These are phyloP conservation scores for Artemisia tridentata DNA, from an alignment of 129 eudicot genomes.

Conservation along the genomic window DNA sequence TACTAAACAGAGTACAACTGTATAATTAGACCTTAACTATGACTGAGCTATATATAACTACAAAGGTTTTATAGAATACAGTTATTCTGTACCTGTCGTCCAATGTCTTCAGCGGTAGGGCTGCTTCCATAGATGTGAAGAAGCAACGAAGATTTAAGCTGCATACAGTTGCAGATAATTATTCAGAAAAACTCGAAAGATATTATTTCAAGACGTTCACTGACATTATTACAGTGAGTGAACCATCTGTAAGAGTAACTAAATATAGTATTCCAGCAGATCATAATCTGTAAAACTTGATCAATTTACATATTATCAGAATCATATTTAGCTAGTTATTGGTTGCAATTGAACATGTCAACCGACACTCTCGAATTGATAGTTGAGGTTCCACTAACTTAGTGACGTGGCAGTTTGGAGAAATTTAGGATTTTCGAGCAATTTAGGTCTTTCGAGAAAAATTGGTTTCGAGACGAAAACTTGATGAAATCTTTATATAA, in stretches of 20 bases:
- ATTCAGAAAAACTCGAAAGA: conserved; percentile 13
- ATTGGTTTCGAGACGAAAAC: no score
- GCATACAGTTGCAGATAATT: conserved; percentile 21
- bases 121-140: conserved; percentile 64
- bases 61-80: neutral
- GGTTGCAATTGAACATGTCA: neutral
- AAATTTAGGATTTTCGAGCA: no score
- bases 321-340: neutral
- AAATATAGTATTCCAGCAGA: neutral
- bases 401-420: no score
- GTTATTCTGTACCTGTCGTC: conserved; percentile 51
- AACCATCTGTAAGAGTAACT: neutral
- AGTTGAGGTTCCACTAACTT: no score
- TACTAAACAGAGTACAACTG: no score
- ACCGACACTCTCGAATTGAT: neutral
- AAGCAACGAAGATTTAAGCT: conserved; percentile 65
- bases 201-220: neutral
- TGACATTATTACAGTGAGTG: no score
- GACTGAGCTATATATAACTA: neutral
- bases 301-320: neutral
- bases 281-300: neutral
- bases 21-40: neutral
- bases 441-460: no score
- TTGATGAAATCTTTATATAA: neutral
- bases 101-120: conserved; percentile 64